Conservation (phyloP, 2,329 filamentous ascomycete genomes). For the Fonsecaea monophora region DNA sequence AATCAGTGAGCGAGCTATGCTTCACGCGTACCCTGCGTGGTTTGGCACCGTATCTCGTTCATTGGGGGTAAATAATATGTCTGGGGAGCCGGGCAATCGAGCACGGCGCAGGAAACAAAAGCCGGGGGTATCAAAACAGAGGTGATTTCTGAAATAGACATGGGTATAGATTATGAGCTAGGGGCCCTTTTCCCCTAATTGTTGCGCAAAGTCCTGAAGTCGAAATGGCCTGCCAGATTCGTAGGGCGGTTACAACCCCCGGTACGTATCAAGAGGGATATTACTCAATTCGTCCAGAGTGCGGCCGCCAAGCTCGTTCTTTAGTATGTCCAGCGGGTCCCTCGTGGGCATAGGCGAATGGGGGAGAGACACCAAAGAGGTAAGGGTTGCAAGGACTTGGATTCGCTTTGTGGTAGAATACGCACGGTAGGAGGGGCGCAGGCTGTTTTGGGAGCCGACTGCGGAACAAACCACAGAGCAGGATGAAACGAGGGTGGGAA, state of each 20-base stretch:
- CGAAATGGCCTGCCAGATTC: conserved; percentile 5
- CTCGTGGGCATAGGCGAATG: conserved; percentile 23
- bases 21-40: background rate
- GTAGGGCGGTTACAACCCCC: conserved; percentile 2
- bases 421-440: background rate
- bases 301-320: conserved; percentile 32
- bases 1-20: background rate
- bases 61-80: background rate
- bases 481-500: conserved; percentile 13
- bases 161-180: background rate
- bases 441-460: conserved; percentile 2
- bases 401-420: conserved; percentile 10
- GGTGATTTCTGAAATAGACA: conserved; percentile 4
- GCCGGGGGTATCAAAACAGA: background rate
- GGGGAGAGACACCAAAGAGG: conserved; percentile 8
- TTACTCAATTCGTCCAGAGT: conserved; percentile 15
- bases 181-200: background rate
- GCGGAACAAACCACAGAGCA: background rate
- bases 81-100: background rate
- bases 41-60: background rate
- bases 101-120: background rate
- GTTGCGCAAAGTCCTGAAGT: background rate
- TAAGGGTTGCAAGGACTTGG: conserved; percentile 10
- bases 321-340: conserved; percentile 22
- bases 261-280: conserved; percentile 14